Base-by-base conservation (phyloP, 306 rosid genomes). In the Castanea mollissima region DNA sequence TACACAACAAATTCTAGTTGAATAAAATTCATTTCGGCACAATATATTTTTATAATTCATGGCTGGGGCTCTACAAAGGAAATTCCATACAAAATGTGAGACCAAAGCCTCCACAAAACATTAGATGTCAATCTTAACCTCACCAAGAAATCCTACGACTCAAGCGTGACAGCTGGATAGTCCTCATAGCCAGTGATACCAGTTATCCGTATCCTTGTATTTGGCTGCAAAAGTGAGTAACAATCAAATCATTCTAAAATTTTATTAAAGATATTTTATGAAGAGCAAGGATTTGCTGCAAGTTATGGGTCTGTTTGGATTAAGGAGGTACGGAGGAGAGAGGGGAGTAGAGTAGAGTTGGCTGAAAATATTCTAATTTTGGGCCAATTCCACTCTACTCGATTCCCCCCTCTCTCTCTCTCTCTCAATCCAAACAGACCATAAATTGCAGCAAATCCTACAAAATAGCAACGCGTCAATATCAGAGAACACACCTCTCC, bases 101-200 rank as follows among this genome's bases (percentile, higher is more conserved):
- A 70, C 65, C 81, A 81, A 81, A 85, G 32, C 41, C 79, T 38
- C 31, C 55, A 65, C 41, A 80, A 76, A 55, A 38, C 78, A 77
- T 38, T 46, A 58, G 75, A 20, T 78, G 71, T 58, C 70, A 75
- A 79, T 52, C 23, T 74, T 56, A 52, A 19, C 23, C 55, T 32
- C 38, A 10, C 74, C 60, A 16, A 62, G 32, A 54, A 31, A 85
- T 46, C 71, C 80, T 83, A 87, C 1, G 90, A 86, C 34, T 91
- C 98, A 44, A 92, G 87, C 10, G 98, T 91, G 55, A 84, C 86
- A 16, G 91, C 93, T 13, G 99, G 98, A 83, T 85, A 96, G 83
- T 88, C 86, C 87, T 96, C 92, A 77, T 96, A 96, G 79, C 98
- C 98, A 57, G 91, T 83, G 85, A 96, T 93, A 80, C 91, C 88